Conservation (phyloP, 257 asterid genomes). For the Linaria vulgaris region DNA sequence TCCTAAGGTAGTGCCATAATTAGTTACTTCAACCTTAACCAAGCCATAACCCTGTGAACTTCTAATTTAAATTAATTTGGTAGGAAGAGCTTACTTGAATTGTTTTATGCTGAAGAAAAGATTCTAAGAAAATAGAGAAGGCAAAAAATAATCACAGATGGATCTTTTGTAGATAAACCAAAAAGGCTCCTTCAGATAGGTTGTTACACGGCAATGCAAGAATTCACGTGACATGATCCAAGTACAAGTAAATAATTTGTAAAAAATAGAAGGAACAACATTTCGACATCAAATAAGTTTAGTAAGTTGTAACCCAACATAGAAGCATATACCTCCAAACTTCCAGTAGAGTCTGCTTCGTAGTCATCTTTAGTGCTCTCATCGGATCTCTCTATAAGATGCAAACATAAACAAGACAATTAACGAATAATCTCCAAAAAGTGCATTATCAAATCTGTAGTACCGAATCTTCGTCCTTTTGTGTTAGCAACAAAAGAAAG, state of each 20-base stretch:
- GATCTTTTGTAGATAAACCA: too few relatives aligned
- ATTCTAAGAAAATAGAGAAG: too few relatives aligned
- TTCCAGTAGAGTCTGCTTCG: conserved; percentile 75
- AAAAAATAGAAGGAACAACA: not conserved
- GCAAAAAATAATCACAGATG: too few relatives aligned
- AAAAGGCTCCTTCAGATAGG: too few relatives aligned
- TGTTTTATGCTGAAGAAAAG: too few relatives aligned
- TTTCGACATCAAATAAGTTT: not conserved
- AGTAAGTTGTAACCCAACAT: not conserved
- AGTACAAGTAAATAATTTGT: not conserved
- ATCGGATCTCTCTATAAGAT: conserved; percentile 65
- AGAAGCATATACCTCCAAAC: conserved; percentile 85
- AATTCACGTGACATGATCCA: conserved; percentile 7
- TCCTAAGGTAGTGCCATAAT: not conserved
- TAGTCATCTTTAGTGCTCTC: conserved; percentile 86
- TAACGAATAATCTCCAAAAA: not conserved
- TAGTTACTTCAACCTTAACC: not conserved
- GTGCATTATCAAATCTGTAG: not conserved
- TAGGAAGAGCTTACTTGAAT: too few relatives aligned
- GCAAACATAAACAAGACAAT: conserved; percentile 7
- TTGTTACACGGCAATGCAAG: too few relatives aligned
- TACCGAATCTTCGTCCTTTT: not conserved
- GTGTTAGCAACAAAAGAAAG: too few relatives aligned
- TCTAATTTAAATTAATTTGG: too few relatives aligned
- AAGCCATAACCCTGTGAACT: not conserved